Base-by-base conservation (phyloP, 202 grass and related monocot species). In the Saccharum hybrid region DNA sequence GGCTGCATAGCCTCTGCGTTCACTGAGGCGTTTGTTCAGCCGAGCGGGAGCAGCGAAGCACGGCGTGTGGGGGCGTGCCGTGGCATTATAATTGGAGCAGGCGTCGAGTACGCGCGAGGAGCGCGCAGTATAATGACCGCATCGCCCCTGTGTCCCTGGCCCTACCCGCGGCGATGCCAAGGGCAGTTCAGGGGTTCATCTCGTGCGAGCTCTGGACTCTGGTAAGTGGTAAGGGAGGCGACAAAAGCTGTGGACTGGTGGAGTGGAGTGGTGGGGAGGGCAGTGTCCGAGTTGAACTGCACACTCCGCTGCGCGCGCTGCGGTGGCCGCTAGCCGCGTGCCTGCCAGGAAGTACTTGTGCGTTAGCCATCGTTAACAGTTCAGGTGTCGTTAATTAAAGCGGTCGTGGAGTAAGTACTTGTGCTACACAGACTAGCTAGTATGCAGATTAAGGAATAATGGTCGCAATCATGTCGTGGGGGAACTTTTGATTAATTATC, bases 311-410 rank as follows among this genome's bases (percentile, higher is more conserved):
- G 83, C 48, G 46, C 63, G 46, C 75, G 84, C 31, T 9, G 31
- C 75, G 78, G 82, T 88, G 87, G 82, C 56, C 83, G 87, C 87
- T 83, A 83, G 76, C 86, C 43, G 38, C 63, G 78, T 68, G 73
- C 87, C 36, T 42, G 42, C 69, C 62, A 26, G 26, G 26, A 26
- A 13, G 28, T 19, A 21, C 46, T 21, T 26, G 26, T 26, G 26
- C 33, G 31, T 22, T 5, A 65, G 51, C 14, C 18, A 13, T 54
- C 49, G 18, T 13, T 51, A 13, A 16, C 74, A 48, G 39, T 3
- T 37, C 6, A 13, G 45, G 59, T 28, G 43, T 7, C 23, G 71
- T 46, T 87, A 56, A 56, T 51, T 18, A 51, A 51, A 51, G 6
- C 49, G 49, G 49, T 7, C 0, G 49, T 54, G 49, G 16, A 18